Conservation (phyloP, 331 rosid species). For the Quercus phellos region DNA sequence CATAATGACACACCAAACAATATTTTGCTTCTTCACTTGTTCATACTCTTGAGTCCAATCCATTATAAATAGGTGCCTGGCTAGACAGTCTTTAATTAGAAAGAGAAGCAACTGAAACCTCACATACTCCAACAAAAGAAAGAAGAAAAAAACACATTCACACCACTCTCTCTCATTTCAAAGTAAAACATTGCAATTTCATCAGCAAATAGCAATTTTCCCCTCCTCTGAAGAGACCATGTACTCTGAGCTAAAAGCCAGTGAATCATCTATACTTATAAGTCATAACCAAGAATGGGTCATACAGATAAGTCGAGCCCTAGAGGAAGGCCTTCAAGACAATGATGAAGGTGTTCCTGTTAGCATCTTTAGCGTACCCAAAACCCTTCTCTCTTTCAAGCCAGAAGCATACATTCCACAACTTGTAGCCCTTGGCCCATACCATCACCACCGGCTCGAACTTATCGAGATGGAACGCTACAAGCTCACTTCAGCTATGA, state of each 20-base stretch:
- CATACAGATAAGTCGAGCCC: background rate
- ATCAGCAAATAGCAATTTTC: background rate
- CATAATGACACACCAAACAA: background rate
- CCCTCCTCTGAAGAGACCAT: background rate
- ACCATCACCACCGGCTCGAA: background rate
- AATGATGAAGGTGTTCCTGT: background rate
- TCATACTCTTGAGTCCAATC: background rate
- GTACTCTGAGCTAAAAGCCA: background rate
- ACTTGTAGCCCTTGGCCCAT: constrained; percentile 51
- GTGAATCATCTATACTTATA: background rate
- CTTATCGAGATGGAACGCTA: background rate
- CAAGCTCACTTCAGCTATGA: background rate
- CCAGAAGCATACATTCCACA: constrained; percentile 53
- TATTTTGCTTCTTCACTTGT: background rate
- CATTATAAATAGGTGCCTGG: background rate
- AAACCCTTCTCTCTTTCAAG: constrained; percentile 32
- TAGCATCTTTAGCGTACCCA: constrained; percentile 50
- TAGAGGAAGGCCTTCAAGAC: background rate
- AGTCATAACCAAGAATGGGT: constrained; percentile 1
- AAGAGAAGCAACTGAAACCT: no score
- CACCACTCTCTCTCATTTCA: background rate
- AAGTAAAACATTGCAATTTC: no score
- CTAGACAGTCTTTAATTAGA: background rate
- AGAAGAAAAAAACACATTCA: background rate
- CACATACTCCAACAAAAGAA: no score